phyloP scores from a whole-genome alignment of 2,329 filamentous ascomycete species.

The Tolypocladium ovalisporum region DNA sequence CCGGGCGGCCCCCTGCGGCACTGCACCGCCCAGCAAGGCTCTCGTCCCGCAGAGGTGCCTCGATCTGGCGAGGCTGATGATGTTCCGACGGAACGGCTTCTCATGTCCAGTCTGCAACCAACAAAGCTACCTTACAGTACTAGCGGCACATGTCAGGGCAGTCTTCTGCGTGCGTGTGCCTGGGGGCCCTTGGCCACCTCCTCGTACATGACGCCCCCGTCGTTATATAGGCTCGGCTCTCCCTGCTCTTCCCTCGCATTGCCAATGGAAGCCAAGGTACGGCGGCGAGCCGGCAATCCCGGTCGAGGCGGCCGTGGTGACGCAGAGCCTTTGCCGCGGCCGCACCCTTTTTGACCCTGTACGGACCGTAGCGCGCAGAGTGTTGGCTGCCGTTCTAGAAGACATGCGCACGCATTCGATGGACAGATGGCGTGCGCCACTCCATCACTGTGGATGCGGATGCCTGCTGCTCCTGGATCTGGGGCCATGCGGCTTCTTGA shows the following conservation, averaged over 20 bases:
- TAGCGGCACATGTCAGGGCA: too few species aligned
- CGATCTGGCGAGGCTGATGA: too few species aligned
- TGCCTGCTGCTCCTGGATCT: not conserved
- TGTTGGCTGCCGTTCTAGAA: not conserved
- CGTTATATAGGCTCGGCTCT: not conserved
- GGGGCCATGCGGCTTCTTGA: not conserved
- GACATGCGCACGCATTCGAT: not conserved
- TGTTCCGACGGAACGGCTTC: too few species aligned
- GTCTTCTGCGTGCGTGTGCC: not conserved
- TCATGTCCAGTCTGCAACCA: too few species aligned
- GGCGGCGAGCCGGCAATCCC: not conserved
- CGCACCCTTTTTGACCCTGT: not conserved
- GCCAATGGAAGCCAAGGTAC: not conserved
- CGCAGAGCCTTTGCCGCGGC: too few species aligned
- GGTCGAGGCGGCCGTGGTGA: too few species aligned
- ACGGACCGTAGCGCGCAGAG: not conserved
- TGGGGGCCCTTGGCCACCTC: not conserved
- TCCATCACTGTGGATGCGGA: not conserved
- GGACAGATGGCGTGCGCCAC: not conserved
- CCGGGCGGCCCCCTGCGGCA: not conserved
- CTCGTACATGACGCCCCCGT: not conserved
- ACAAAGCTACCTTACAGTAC: too few species aligned
- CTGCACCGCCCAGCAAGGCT: too few species aligned
- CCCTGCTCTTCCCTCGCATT: not conserved
- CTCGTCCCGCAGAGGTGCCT: too few species aligned